Conservation (phyloP, 768 basidiomycete species). For the Amanita subjunquillea region DNA sequence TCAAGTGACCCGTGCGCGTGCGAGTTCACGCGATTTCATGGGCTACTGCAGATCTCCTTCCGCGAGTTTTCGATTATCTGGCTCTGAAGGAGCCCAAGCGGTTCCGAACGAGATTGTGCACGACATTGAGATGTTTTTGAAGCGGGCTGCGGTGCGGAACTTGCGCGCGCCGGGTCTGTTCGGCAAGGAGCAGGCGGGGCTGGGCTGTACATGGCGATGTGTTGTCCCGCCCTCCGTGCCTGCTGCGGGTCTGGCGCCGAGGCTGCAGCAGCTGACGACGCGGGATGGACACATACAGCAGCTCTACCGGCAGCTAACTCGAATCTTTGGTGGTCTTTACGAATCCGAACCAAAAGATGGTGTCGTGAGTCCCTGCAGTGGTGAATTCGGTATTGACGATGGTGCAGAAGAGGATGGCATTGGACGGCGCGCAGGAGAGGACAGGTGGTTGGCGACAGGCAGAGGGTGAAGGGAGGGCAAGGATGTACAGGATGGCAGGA, state of each 20-base stretch:
- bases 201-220: constrained; percentile 74
- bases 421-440: no score
- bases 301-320: no score
- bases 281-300: constrained; percentile 30
- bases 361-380: no score
- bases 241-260: constrained; percentile 26
- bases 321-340: no score
- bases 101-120: constrained; percentile 86
- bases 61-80: constrained; percentile 93
- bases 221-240: constrained; percentile 61
- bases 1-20: constrained; percentile 82
- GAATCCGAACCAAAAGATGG: no score
- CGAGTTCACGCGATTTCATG: constrained; percentile 95
- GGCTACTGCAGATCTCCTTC: constrained; percentile 93
- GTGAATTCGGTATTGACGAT: no score
- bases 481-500: no score
- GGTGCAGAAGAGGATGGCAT: no score
- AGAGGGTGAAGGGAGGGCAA: no score
- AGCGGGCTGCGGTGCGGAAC: constrained; percentile 83
- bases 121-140: constrained; percentile 90
- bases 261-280: constrained; percentile 32
- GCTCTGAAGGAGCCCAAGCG: constrained; percentile 79
- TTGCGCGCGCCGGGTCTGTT: constrained; percentile 73
- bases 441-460: no score
- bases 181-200: constrained; percentile 75